A percentile compares a stretch with the other conserved stretches of the same genome.
Evolutionary conservation across 1,139 yeast species (phyloP).

Genomic region (Zygotorulaspora mrakii): DNA sequence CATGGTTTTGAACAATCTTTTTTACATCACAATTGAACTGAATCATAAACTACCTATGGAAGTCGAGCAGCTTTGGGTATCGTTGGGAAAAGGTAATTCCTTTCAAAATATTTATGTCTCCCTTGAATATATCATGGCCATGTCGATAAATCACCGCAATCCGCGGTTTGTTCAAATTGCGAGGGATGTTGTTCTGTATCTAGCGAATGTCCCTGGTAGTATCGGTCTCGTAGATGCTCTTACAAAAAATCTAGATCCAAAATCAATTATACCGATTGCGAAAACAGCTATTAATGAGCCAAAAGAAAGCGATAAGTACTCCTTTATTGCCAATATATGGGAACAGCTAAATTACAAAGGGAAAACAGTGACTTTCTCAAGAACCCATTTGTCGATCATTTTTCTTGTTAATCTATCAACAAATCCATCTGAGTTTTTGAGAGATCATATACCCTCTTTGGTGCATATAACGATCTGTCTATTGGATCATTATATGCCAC

Average conservation of each 20-base stretch:
- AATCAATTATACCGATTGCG: slow-evolving; percentile 71
- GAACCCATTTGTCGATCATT: slow-evolving; percentile 82
- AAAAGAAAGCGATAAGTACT: slow-evolving; percentile 42
- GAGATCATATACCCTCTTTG: slow-evolving; percentile 62
- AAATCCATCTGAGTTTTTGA: slow-evolving; percentile 55
- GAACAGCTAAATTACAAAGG: slow-evolving; percentile 54
- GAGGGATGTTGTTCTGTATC: slow-evolving; percentile 73
- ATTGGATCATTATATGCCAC: slow-evolving; percentile 78
- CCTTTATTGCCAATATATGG: slow-evolving; percentile 73
- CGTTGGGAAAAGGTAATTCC: slow-evolving; percentile 69
- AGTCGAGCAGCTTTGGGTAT: slow-evolving; percentile 93
- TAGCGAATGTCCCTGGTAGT: slow-evolving; percentile 45
- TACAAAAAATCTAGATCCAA: slow-evolving; percentile 70
- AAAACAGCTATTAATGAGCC: slow-evolving; percentile 41
- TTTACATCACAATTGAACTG: slow-evolving; percentile 79
- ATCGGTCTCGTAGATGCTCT: slow-evolving; percentile 49
- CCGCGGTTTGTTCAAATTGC: slow-evolving; percentile 74
- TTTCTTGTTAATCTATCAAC: slow-evolving; percentile 76
- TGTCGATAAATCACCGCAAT: slow-evolving; percentile 68
- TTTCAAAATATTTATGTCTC: slow-evolving; percentile 68
- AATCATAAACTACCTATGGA: slow-evolving; percentile 74
- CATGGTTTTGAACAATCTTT: slow-evolving; percentile 78
- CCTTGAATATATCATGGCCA: slow-evolving; percentile 62
- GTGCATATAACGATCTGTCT: slow-evolving; percentile 78
- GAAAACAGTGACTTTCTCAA: slow-evolving; percentile 75